phyloP scores from a whole-genome alignment of 768 basidiomycete genomes.

The Boletellus ananiceps region DNA sequence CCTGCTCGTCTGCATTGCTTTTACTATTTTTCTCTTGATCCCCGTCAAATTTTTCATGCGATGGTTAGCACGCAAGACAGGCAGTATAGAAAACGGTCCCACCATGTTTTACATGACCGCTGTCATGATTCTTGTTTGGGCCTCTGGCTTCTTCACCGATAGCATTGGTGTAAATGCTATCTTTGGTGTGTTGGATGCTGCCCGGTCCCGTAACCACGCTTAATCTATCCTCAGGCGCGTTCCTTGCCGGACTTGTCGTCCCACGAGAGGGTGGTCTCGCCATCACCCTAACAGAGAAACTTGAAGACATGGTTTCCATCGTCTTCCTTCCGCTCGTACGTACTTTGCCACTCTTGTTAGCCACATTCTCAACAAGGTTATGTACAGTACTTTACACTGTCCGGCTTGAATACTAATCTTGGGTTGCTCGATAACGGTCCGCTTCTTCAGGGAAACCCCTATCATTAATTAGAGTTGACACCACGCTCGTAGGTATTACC shows the following conservation, averaged over 20 bases:
- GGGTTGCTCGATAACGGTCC: slow-evolving; percentile 74
- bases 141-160: slow-evolving; percentile 89
- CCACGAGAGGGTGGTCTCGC: slow-evolving; percentile 87
- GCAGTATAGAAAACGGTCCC: slow-evolving; percentile 78
- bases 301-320: slow-evolving; percentile 93
- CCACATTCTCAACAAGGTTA: background rate
- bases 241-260: slow-evolving; percentile 75
- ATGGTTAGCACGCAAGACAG: slow-evolving; percentile 75
- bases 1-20: slow-evolving; percentile 73
- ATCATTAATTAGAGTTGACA: background rate
- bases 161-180: slow-evolving; percentile 90
- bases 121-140: slow-evolving; percentile 76
- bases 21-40: slow-evolving; percentile 72
- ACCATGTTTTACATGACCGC: slow-evolving; percentile 87
- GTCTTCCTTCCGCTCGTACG: slow-evolving; percentile 81
- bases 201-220: background rate
- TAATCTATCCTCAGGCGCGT: slow-evolving; percentile 50
- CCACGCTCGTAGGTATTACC: slow-evolving; percentile 48
- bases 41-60: slow-evolving; percentile 55
- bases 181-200: slow-evolving; percentile 52
- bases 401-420: slow-evolving; percentile 86
- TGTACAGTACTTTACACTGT: slow-evolving; percentile 82
- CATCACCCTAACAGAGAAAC: slow-evolving; percentile 84
- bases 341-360: background rate
- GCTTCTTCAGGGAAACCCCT: background rate